phyloP scores from a whole-genome alignment of 164 flowering plant genomes.

The Magnolia kwangsiensis region DNA sequence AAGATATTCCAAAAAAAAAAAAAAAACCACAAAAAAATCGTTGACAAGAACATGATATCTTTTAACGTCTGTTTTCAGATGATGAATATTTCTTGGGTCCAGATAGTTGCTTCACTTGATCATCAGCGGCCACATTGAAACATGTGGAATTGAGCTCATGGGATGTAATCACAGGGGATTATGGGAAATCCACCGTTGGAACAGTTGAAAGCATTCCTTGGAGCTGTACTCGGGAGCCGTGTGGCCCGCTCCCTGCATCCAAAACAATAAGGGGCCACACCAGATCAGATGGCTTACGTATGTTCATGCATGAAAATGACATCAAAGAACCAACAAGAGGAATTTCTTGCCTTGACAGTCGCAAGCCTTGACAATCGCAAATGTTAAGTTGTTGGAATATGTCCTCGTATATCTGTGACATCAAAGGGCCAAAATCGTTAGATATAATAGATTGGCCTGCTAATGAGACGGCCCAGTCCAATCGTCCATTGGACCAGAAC shows the following conservation, averaged over 20 bases:
- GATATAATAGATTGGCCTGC: neutral
- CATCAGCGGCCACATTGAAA: no score
- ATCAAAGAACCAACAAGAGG: neutral
- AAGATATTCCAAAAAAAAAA: no score
- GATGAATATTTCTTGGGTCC: no score
- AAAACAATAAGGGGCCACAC: neutral
- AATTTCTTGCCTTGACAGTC: conserved; percentile 33
- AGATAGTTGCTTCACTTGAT: no score
- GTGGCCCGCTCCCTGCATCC: conserved; percentile 21
- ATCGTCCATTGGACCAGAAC: no score
- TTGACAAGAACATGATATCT: no score
- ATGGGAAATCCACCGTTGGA: conserved; percentile 18
- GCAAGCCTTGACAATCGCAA: conserved; percentile 40
- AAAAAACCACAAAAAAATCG: no score
- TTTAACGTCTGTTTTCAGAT: no score
- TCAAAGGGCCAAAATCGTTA: neutral
- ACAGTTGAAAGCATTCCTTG: conserved; percentile 16
- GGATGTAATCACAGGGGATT: conserved; percentile 6
- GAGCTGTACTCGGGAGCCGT: conserved; percentile 17
- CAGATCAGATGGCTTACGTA: neutral
- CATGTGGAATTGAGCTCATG: no score
- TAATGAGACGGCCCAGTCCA: no score
- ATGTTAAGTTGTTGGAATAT: conserved; percentile 28
- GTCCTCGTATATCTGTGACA: conserved; percentile 30
- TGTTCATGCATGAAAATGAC: neutral